phyloP scores from a whole-genome alignment of 768 basidiomycete genomes.

The Lentinula aciculospora region DNA sequence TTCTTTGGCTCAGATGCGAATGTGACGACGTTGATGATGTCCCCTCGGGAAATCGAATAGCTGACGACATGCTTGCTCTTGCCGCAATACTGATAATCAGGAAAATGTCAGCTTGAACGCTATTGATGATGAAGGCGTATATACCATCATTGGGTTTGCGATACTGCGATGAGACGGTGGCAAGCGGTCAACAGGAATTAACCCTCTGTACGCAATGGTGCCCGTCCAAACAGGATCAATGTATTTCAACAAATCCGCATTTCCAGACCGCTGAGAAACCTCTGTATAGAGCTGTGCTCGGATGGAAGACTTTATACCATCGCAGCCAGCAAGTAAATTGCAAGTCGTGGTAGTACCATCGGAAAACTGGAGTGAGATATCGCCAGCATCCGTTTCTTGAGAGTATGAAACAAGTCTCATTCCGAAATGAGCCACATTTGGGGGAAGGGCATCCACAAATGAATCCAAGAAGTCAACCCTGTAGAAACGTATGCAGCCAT shows the following conservation, averaged over 20 bases:
- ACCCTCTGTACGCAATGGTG: slow-evolving; percentile 36
- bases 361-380: slow-evolving; percentile 23
- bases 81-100: slow-evolving; percentile 35
- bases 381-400: slow-evolving; percentile 4
- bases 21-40: slow-evolving; percentile 39
- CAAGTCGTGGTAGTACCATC: slow-evolving; percentile 27
- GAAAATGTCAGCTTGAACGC: slow-evolving; percentile 1
- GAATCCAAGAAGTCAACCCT: slow-evolving; percentile 43
- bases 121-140: background rate
- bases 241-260: slow-evolving; percentile 21
- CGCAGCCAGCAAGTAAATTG: slow-evolving; percentile 40
- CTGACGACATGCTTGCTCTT: slow-evolving; percentile 45
- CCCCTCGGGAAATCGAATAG: slow-evolving; percentile 39
- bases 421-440: slow-evolving; percentile 30
- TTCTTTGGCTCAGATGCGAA: slow-evolving; percentile 31
- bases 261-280: slow-evolving; percentile 18
- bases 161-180: slow-evolving; percentile 26
- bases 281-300: slow-evolving; percentile 24
- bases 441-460: slow-evolving; percentile 27
- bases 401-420: slow-evolving; percentile 27
- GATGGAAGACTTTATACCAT: slow-evolving; percentile 35
- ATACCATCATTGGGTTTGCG: slow-evolving; percentile 38
- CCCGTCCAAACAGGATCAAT: slow-evolving; percentile 43
- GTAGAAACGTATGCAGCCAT: slow-evolving; percentile 40
- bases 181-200: slow-evolving; percentile 35